Conservation (phyloP, 495 filamentous ascomycete species). For the Penicillium samsonianum region DNA sequence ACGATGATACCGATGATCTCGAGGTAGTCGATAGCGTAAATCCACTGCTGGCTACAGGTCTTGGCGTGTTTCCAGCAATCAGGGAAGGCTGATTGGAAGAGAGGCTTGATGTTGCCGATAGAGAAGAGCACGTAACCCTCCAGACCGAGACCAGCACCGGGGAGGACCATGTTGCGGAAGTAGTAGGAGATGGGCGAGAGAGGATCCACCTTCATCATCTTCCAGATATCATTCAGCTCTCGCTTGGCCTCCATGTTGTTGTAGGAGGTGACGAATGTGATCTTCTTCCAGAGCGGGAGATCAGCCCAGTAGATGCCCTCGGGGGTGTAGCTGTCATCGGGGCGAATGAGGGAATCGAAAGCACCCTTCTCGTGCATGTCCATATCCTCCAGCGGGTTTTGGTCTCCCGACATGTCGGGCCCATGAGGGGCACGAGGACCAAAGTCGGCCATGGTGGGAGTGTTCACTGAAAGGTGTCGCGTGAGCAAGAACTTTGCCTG, state of each 20-base stretch:
- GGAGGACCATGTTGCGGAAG: slow-evolving; percentile 82
- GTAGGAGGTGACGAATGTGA: slow-evolving; percentile 70
- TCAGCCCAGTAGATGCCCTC: slow-evolving; percentile 93
- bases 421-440: slow-evolving; percentile 57
- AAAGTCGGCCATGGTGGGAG: slow-evolving; percentile 48
- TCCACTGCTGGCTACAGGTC: slow-evolving; percentile 72
- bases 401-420: slow-evolving; percentile 54
- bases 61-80: slow-evolving; percentile 67
- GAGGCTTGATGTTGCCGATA: slow-evolving; percentile 80
- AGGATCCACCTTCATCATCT: slow-evolving; percentile 79
- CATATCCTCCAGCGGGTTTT: slow-evolving; percentile 55
- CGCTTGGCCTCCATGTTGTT: slow-evolving; percentile 63
- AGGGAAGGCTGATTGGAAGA: slow-evolving; percentile 69
- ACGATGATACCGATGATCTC: slow-evolving; percentile 88
- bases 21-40: slow-evolving; percentile 76
- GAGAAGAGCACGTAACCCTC: slow-evolving; percentile 95
- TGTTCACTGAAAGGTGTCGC: slow-evolving; percentile 10
- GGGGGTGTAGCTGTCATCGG: slow-evolving; percentile 76
- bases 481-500: slow-evolving; percentile 5
- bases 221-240: slow-evolving; percentile 67
- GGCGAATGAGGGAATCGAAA: slow-evolving; percentile 72
- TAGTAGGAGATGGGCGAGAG: slow-evolving; percentile 79
- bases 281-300: slow-evolving; percentile 61
- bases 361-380: slow-evolving; percentile 66
- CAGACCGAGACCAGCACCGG: slow-evolving; percentile 82